phyloP scores from a whole-genome alignment of 1,284 basidiomycete species.

The Kwoniella shivajii region DNA sequence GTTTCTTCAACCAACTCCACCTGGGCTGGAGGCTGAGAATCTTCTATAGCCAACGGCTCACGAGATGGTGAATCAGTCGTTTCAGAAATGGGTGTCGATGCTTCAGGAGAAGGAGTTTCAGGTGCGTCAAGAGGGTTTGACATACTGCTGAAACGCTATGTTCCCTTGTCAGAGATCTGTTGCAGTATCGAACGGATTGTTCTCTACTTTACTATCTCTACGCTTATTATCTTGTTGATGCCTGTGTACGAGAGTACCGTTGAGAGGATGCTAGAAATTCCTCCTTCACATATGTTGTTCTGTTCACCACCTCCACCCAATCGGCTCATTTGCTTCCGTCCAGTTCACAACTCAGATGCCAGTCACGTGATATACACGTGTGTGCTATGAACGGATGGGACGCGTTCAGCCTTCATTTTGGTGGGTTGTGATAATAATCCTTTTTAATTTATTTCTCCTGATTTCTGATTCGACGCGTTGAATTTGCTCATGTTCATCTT shows the following conservation, averaged over 20 bases:
- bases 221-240: neutral
- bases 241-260: neutral
- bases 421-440: neutral
- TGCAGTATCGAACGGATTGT: neutral
- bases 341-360: too few species aligned
- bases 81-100: slow-evolving; percentile 9
- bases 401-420: slow-evolving; percentile 6
- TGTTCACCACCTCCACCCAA: slow-evolving; percentile 3
- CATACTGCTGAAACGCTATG: slow-evolving; percentile 12
- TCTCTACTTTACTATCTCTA: neutral
- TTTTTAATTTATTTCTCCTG: neutral
- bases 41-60: slow-evolving; percentile 18
- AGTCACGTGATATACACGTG: too few species aligned
- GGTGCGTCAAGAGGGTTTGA: slow-evolving; percentile 30
- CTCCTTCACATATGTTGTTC: too few species aligned
- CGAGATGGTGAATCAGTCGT: neutral
- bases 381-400: too few species aligned
- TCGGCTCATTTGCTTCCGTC: too few species aligned
- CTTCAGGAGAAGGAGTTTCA: slow-evolving; percentile 17
- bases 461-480: too few species aligned
- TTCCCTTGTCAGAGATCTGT: neutral
- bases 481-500: too few species aligned
- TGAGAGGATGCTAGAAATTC: slow-evolving; percentile 10
- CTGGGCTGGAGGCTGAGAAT: neutral
- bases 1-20: slow-evolving; percentile 4